These are phyloP conservation scores for Sugiyamaella novakii DNA, from an alignment of 1,139 yeast species.

Conservation along the genomic window DNA sequence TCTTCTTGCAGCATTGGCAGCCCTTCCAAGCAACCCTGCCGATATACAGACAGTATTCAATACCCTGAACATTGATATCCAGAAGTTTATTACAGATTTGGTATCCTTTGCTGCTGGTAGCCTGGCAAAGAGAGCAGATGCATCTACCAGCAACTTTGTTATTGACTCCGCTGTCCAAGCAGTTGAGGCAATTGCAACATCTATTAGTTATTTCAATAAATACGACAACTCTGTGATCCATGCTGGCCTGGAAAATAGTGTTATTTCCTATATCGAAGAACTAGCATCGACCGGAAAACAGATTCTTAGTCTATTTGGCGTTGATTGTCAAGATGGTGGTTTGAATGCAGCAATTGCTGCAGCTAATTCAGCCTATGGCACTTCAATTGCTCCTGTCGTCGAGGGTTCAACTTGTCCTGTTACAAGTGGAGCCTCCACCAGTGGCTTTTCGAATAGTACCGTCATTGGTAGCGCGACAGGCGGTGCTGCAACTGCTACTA, in stretches of 20 bases:
- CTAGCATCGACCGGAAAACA: slow-evolving; percentile 15
- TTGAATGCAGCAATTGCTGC: slow-evolving; percentile 12
- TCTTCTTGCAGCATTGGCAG: slow-evolving; percentile 13
- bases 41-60: slow-evolving; percentile 10
- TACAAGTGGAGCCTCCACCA: no score
- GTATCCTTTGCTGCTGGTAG: slow-evolving; percentile 4
- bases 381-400: slow-evolving; percentile 5
- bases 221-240: neutral
- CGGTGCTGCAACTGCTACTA: slow-evolving; percentile 8
- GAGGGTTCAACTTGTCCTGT: slow-evolving; percentile 11
- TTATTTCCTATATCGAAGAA: slow-evolving; percentile 12
- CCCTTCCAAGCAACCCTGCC: slow-evolving; percentile 13
- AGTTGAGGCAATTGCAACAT: slow-evolving; percentile 10
- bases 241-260: neutral
- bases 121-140: slow-evolving; percentile 7
- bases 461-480: no score
- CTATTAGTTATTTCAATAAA: slow-evolving; percentile 11
- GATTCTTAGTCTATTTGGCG: slow-evolving; percentile 9
- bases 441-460: no score
- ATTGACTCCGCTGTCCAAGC: slow-evolving; percentile 15
- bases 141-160: slow-evolving; percentile 9
- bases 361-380: slow-evolving; percentile 14
- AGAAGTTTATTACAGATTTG: slow-evolving; percentile 14
- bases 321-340: slow-evolving; percentile 15
- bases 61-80: slow-evolving; percentile 3